Conservation (phyloP, 805 yeast species). For the Candida xyloterini region DNA sequence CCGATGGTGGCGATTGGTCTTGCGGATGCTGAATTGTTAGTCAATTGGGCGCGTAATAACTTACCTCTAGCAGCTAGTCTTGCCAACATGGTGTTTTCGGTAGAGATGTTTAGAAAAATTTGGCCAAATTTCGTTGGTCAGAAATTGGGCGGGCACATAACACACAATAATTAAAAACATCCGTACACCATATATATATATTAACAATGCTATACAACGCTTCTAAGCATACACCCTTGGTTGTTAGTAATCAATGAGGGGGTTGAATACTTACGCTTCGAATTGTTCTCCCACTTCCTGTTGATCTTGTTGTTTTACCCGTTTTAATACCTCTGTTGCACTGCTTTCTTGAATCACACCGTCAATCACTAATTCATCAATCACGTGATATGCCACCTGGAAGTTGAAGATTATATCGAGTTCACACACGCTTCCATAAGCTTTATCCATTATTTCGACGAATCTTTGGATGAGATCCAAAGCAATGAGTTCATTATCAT, state of each 20-base stretch:
- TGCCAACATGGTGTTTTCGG: conserved; percentile 28
- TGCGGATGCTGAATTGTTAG: conserved; percentile 26
- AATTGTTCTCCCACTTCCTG: conserved; percentile 47
- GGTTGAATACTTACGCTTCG: conserved; percentile 18
- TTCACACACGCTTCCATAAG: conserved; percentile 95
- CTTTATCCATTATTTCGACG: conserved; percentile 95
- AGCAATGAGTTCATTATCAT: conserved; percentile 82
- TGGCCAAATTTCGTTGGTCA: conserved; percentile 23
- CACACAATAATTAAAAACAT: not conserved
- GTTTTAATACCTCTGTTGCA: conserved; percentile 69
- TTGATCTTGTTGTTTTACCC: conserved; percentile 83
- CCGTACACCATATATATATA: conserved; percentile 1
- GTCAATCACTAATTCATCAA: conserved; percentile 86
- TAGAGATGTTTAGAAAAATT: conserved; percentile 13
- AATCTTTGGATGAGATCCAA: conserved; percentile 87
- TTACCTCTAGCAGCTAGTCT: conserved; percentile 32
- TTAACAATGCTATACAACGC: not conserved
- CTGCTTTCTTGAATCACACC: conserved; percentile 86
- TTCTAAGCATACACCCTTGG: conserved; percentile 6
- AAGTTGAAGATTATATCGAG: conserved; percentile 95
- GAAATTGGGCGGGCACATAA: conserved; percentile 14
- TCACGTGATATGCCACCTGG: conserved; percentile 85
- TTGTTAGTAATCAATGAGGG: conserved; percentile 4
- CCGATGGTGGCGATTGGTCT: conserved; percentile 33
- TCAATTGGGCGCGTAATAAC: conserved; percentile 11